Base-by-base conservation (phyloP, 495 filamentous ascomycete species). In the Entonaema liquescens region DNA sequence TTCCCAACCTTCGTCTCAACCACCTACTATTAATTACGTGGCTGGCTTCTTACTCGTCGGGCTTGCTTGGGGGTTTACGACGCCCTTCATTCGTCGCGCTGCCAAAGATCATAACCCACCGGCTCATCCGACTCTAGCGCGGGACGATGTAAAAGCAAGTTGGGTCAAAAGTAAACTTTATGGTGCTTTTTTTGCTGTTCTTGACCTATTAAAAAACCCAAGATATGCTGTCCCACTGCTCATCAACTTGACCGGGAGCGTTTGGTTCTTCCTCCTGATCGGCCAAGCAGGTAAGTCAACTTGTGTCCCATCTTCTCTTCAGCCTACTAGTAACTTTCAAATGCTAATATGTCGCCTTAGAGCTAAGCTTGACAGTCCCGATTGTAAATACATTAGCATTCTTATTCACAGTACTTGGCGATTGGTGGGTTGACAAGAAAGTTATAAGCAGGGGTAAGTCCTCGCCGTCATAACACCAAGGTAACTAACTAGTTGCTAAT, bases 221-320 rank as follows among this genome's bases (percentile, higher is more conserved):
- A 86, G 86, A 26, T 99, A 99, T 79, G 91, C 93, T 11, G 76
- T 97, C 36, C 95, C 95, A 26, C 77, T 99, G 72, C 80, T 97
- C 56, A 83, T 97, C 28, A 99, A 99, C 75, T 79, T 98, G 71
- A 97, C 95, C 35, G 95, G 95, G 63, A 97, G 93, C 74, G 85
- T 99, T 67, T 99, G 95, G 95, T 99, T 99, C 74, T 99, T 99
- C 75, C 78, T 98, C 71, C 81, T 99, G 67, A 92, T 99, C 83
- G 95, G 95, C 60, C 87, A 94, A 79, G 93, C 94, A 71, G 93
- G 93, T 95, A 80, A 68, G 89, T 87, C 44, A 23, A 40, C 60
- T 21, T 1, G 2, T 21, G 7, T 7, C 31, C 26, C 60, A n/a
- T n/a, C n/a, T n/a, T 19, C 3, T 49, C 29, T 15, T 15, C 17